A percentile compares a stretch with the other conserved stretches of the same genome.
These are phyloP conservation scores for Ambrosia artemisiifolia DNA, from an alignment of 129 eudicot genomes.

Conservation along the genomic window DNA sequence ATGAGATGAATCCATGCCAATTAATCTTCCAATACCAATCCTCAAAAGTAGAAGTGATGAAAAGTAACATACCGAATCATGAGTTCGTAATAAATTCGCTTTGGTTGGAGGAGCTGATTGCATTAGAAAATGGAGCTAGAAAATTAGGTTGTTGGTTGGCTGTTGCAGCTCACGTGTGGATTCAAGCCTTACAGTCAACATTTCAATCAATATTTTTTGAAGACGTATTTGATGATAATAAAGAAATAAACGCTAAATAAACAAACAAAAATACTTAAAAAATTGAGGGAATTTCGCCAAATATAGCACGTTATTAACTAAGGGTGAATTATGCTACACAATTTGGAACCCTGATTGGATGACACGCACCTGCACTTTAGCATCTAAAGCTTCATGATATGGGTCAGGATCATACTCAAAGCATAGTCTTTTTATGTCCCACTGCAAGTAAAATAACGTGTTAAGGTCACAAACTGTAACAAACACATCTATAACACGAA, in stretches of 20 bases:
- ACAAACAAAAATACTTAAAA: too few relatives aligned
- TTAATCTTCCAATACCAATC: background rate
- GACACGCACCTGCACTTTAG: constrained; percentile 51
- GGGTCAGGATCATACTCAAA: constrained; percentile 86
- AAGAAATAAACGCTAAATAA: background rate
- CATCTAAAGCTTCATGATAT: constrained; percentile 78
- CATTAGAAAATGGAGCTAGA: constrained; percentile 43
- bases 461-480: background rate
- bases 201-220: too few relatives aligned
- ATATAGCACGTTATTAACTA: too few relatives aligned
- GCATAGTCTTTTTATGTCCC: constrained; percentile 71
- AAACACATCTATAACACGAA: too few relatives aligned
- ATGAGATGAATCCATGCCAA: background rate
- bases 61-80: constrained; percentile 64
- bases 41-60: background rate
- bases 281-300: too few relatives aligned
- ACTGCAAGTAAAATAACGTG: constrained; percentile 42
- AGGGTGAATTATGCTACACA: too few relatives aligned
- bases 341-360: background rate
- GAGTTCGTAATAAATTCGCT: constrained; percentile 70
- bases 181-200: constrained; percentile 6
- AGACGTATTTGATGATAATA: constrained; percentile 4
- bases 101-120: constrained; percentile 49
- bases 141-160: constrained; percentile 46
- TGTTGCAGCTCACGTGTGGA: constrained; percentile 37